Conservation (phyloP, 1,284 basidiomycete species). For the Heliocybe sulcata region DNA sequence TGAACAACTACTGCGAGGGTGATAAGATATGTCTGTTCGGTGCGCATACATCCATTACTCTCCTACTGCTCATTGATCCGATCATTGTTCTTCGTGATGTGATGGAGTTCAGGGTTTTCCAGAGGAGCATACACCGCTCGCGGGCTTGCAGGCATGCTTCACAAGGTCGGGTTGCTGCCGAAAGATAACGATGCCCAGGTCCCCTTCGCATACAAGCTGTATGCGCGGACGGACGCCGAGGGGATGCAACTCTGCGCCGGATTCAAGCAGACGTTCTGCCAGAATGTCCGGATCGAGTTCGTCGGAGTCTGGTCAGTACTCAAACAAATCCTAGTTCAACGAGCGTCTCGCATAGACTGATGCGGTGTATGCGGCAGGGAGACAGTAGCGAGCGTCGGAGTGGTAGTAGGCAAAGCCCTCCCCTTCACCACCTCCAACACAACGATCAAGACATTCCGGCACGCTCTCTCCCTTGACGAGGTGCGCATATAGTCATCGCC, state of each 20-base stretch:
- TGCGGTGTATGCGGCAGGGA: slow-evolving; percentile 36
- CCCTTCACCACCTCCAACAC: slow-evolving; percentile 57
- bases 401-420: slow-evolving; percentile 43
- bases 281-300: slow-evolving; percentile 50
- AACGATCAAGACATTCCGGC: slow-evolving; percentile 53
- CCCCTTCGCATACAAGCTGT: slow-evolving; percentile 61
- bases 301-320: slow-evolving; percentile 54
- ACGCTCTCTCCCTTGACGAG: slow-evolving; percentile 60
- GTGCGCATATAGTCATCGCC: slow-evolving; percentile 20
- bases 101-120: slow-evolving; percentile 51
- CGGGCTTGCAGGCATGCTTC: slow-evolving; percentile 60
- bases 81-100: neutral
- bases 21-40: slow-evolving; percentile 62
- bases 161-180: slow-evolving; percentile 52
- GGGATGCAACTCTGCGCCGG: slow-evolving; percentile 35
- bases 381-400: slow-evolving; percentile 60
- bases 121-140: slow-evolving; percentile 74
- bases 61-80: neutral
- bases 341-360: slow-evolving; percentile 6
- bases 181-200: slow-evolving; percentile 53
- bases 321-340: neutral
- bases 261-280: slow-evolving; percentile 64
- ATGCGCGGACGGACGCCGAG: slow-evolving; percentile 34
- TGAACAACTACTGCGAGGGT: slow-evolving; percentile 53
- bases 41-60: slow-evolving; percentile 16